phyloP scores from a whole-genome alignment of 805 yeast species.

The Monosporozyma aquatica region DNA sequence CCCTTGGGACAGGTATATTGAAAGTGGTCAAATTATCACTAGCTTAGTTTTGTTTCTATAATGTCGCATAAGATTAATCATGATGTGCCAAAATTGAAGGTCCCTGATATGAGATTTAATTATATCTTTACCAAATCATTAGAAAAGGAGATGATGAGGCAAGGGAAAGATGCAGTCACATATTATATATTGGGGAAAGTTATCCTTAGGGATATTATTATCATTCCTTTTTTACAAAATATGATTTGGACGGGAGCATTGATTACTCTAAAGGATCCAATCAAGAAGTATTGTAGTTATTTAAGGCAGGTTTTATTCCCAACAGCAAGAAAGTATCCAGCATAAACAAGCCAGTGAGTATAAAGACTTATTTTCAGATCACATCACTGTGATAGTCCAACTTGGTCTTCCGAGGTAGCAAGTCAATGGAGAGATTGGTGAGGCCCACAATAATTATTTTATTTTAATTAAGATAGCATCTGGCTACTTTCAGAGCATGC shows the following conservation, averaged over 20 bases:
- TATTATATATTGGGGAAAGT: constrained; percentile 31
- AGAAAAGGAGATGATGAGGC: constrained; percentile 19
- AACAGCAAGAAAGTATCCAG: constrained; percentile 12
- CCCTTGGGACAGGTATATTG: too few relatives aligned
- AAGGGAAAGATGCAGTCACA: constrained; percentile 11
- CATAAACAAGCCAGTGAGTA: too few relatives aligned
- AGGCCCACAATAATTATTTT: too few relatives aligned
- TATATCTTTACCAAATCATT: constrained; percentile 44
- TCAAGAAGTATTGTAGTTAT: constrained; percentile 14
- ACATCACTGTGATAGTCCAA: too few relatives aligned
- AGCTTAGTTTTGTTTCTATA: too few relatives aligned
- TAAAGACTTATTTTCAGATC: too few relatives aligned
- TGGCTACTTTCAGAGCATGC: too few relatives aligned
- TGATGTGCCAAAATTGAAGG: constrained; percentile 8
- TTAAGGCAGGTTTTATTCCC: constrained; percentile 23
- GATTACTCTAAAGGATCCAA: constrained; percentile 33
- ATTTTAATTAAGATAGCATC: too few relatives aligned
- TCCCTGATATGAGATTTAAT: constrained; percentile 64
- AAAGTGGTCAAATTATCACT: too few relatives aligned
- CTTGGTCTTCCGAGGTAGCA: too few relatives aligned
- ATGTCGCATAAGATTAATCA: not conserved
- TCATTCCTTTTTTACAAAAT: constrained; percentile 50
- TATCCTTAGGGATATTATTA: constrained; percentile 40
- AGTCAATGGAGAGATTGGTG: too few relatives aligned
- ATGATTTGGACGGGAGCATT: constrained; percentile 37